Percentiles rank a stretch among this genome's conserved stretches.
Evolutionary conservation across 1,139 yeast genomes (phyloP).

Genomic region (Ogataea hybrid): DNA sequence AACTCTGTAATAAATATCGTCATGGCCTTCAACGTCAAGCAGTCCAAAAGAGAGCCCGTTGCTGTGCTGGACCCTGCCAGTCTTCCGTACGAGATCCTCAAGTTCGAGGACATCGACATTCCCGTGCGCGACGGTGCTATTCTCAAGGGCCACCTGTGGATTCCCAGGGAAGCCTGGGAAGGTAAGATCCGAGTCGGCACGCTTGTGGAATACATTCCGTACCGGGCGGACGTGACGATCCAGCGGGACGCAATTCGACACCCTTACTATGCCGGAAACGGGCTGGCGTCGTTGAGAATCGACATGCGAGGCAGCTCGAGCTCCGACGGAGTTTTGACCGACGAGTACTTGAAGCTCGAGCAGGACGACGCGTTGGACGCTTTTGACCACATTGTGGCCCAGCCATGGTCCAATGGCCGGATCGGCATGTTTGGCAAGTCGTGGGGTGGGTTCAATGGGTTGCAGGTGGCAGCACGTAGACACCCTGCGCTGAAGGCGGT

Average conservation of each 20-base stretch:
- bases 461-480: too few relatives aligned
- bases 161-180: slow-evolving; percentile 33
- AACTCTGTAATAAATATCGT: background rate
- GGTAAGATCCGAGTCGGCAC: slow-evolving; percentile 33
- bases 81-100: slow-evolving; percentile 33
- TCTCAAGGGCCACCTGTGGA: slow-evolving; percentile 41
- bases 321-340: too few relatives aligned
- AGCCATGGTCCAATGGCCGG: too few relatives aligned
- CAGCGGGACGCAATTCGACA: slow-evolving; percentile 40
- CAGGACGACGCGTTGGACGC: too few relatives aligned
- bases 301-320: too few relatives aligned
- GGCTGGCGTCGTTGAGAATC: slow-evolving; percentile 40
- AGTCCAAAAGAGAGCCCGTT: slow-evolving; percentile 21
- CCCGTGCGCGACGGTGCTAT: slow-evolving; percentile 37
- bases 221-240: slow-evolving; percentile 41
- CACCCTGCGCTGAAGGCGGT: too few relatives aligned
- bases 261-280: slow-evolving; percentile 43
- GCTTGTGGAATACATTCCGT: slow-evolving; percentile 41
- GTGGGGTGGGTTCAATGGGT: too few relatives aligned
- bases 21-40: slow-evolving; percentile 32
- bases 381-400: too few relatives aligned
- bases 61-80: slow-evolving; percentile 26
- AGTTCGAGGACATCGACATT: slow-evolving; percentile 35
- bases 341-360: too few relatives aligned
- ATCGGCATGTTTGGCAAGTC: too few relatives aligned